Evolutionary conservation across 139 green algal genomes (phyloP).

Genomic region (Tetradesmus obliquus): DNA sequence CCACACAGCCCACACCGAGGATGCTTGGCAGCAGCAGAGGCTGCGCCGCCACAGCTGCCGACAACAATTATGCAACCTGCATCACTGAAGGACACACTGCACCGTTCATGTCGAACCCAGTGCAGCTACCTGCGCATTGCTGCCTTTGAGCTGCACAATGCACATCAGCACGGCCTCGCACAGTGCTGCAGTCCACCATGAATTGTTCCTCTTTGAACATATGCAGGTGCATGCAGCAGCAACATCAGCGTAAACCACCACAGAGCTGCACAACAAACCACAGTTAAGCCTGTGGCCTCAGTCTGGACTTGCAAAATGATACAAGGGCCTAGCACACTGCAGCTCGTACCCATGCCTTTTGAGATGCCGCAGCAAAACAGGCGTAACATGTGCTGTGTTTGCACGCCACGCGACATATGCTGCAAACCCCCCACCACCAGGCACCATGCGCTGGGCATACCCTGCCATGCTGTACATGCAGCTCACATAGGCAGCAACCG

Average conservation of each 20-base stretch:
- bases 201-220: background rate
- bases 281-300: background rate
- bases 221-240: background rate
- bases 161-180: too few relatives aligned
- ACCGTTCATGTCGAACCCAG: background rate
- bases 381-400: background rate
- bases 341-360: background rate
- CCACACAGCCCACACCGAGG: background rate
- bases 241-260: background rate
- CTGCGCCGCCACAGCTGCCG: background rate
- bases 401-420: background rate
- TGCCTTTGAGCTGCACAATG: background rate
- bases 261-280: background rate
- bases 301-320: background rate
- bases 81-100: background rate
- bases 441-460: background rate
- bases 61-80: background rate
- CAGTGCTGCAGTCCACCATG: background rate
- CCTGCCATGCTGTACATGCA: background rate
- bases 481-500: too few relatives aligned
- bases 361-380: background rate
- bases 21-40: background rate
- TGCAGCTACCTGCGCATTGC: background rate
- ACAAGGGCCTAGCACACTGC: background rate
- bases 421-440: background rate